Conservation (phyloP, 2,329 filamentous ascomycete genomes). For the Monilinia aucupariae region DNA sequence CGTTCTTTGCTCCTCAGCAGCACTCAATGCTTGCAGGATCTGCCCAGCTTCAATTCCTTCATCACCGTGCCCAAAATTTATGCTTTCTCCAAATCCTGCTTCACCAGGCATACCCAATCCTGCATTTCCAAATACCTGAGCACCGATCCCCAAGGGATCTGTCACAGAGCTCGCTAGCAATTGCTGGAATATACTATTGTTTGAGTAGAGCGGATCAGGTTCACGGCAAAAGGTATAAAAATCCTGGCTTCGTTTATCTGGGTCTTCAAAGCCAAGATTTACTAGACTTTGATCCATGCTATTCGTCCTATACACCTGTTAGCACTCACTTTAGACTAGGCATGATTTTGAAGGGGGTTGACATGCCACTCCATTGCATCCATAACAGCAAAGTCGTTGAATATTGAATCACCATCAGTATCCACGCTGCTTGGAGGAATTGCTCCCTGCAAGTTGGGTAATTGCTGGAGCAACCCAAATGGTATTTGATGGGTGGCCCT, state of each 20-base stretch:
- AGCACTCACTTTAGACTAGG: slow-evolving; percentile 12
- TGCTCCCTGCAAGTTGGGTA: slow-evolving; percentile 23
- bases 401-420: slow-evolving; percentile 43
- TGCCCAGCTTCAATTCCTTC: slow-evolving; percentile 34
- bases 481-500: neutral
- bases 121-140: slow-evolving; percentile 20
- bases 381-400: slow-evolving; percentile 53
- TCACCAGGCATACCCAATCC: slow-evolving; percentile 13
- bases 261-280: slow-evolving; percentile 36
- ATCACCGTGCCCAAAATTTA: slow-evolving; percentile 25
- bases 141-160: slow-evolving; percentile 26
- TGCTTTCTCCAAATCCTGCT: slow-evolving; percentile 11
- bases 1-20: slow-evolving; percentile 25
- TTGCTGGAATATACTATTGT: slow-evolving; percentile 32
- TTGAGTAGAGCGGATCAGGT: slow-evolving; percentile 32
- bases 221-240: slow-evolving; percentile 35
- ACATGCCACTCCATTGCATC: slow-evolving; percentile 46
- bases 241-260: slow-evolving; percentile 34
- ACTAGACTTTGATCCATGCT: slow-evolving; percentile 35
- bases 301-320: slow-evolving; percentile 27
- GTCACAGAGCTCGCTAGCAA: slow-evolving; percentile 31
- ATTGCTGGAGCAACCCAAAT: slow-evolving; percentile 16
- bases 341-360: neutral
- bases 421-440: slow-evolving; percentile 26
- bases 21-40: slow-evolving; percentile 33